phyloP scores from a whole-genome alignment of 805 yeast species.

The Yamadazyma sp. region DNA sequence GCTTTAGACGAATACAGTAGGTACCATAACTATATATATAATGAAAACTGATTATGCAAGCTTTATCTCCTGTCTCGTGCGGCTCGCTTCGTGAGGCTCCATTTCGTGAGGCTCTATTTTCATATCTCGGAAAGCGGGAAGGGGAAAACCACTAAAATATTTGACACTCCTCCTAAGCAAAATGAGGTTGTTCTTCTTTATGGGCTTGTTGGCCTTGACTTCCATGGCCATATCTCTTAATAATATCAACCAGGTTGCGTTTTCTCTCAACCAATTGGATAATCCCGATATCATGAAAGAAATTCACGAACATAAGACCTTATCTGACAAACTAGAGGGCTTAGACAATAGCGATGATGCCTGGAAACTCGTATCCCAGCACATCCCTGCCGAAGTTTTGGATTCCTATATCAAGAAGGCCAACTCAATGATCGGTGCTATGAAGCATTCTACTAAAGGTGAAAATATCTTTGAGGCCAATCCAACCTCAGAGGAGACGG shows the following conservation, averaged over 20 bases:
- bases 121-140: too few species aligned
- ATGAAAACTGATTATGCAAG: too few species aligned
- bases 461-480: background rate
- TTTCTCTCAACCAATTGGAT: conserved; percentile 11
- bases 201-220: background rate
- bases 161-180: too few species aligned
- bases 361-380: conserved; percentile 5
- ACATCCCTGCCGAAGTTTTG: conserved; percentile 2
- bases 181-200: background rate
- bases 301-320: conserved; percentile 7
- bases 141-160: too few species aligned
- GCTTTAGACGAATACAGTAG: too few species aligned
- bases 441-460: background rate
- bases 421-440: background rate
- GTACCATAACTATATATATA: too few species aligned
- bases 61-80: conserved; percentile 1
- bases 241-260: conserved; percentile 9
- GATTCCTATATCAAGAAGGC: conserved; percentile 4
- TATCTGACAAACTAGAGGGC: conserved; percentile 1
- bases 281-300: conserved; percentile 13
- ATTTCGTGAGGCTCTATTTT: too few species aligned
- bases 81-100: too few species aligned
- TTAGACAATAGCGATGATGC: background rate
- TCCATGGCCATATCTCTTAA: background rate
- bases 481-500: background rate